Evolutionary conservation across 78 protist genomes (phyloP).

Genomic region (Dictyostelium firmibasis): DNA sequence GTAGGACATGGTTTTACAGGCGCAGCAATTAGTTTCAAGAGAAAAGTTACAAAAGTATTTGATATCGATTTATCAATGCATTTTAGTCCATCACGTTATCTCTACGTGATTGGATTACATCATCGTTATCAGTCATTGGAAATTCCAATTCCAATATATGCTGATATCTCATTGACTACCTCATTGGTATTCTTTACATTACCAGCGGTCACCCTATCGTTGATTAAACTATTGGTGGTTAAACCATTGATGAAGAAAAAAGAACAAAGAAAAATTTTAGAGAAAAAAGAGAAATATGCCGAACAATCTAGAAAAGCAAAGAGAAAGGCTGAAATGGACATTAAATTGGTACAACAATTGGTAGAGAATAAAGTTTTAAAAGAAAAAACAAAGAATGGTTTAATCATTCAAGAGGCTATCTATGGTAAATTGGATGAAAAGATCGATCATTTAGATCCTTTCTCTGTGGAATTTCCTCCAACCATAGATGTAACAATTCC

Average conservation of each 20-base stretch:
- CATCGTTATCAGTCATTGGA: conserved; percentile 50
- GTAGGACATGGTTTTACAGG: background rate
- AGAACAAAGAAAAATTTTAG: background rate
- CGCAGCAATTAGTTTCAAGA: background rate
- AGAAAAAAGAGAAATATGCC: conserved; percentile 30
- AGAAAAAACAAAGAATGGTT: conserved; percentile 65
- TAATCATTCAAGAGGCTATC: conserved; percentile 53
- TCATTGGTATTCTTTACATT: conserved; percentile 45
- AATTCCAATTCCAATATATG: conserved; percentile 40
- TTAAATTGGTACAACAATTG: conserved; percentile 7
- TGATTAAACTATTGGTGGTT: background rate
- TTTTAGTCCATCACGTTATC: background rate
- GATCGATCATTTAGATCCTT: background rate
- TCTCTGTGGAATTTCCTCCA: conserved; percentile 1
- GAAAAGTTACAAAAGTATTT: conserved; percentile 24
- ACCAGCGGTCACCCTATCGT: conserved; percentile 14
- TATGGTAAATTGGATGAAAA: conserved; percentile 46
- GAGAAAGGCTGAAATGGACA: conserved; percentile 34
- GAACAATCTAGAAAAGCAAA: background rate
- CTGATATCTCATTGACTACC: background rate
- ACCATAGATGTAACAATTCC: conserved; percentile 62
- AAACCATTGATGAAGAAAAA: conserved; percentile 5
- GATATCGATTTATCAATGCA: background rate
- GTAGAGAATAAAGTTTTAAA: conserved; percentile 45
- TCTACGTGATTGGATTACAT: conserved; percentile 11